Conservation (phyloP, 768 basidiomycete genomes). For the Naganishia vishniacii region DNA sequence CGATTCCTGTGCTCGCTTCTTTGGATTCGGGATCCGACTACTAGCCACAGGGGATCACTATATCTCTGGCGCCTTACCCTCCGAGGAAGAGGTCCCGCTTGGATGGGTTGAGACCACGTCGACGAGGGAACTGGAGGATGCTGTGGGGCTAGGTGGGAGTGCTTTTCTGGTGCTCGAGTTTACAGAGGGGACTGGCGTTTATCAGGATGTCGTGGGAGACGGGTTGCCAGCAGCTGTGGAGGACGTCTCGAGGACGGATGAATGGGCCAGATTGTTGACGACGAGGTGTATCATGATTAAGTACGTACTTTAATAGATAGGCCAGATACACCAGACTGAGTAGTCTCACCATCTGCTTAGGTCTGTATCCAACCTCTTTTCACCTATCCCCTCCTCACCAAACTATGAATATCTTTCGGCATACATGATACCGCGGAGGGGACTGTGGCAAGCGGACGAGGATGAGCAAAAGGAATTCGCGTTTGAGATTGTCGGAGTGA, state of each 20-base stretch:
- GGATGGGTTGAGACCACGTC: conserved; percentile 48
- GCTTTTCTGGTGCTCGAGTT: conserved; percentile 23
- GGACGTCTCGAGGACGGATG: conserved; percentile 54
- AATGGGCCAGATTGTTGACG: conserved; percentile 68
- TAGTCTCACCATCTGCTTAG: conserved; percentile 49
- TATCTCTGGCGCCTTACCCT: conserved; percentile 34
- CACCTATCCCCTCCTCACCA: conserved; percentile 63
- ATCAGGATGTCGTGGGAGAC: conserved; percentile 24
- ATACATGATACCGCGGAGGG: neutral
- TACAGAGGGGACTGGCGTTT: conserved; percentile 14
- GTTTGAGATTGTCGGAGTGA: conserved; percentile 11
- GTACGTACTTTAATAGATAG: conserved; percentile 51
- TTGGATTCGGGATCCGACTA: conserved; percentile 61
- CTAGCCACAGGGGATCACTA: conserved; percentile 51
- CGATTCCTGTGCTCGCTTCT: conserved; percentile 65
- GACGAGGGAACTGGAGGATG: conserved; percentile 15
- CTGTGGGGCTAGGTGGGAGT: conserved; percentile 9
- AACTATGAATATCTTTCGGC: conserved; percentile 56
- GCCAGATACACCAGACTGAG: too few species aligned
- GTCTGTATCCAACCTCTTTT: conserved; percentile 72
- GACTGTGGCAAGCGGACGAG: conserved; percentile 17
- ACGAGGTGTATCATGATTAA: conserved; percentile 75
- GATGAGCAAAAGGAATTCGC: conserved; percentile 21
- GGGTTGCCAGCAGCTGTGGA: conserved; percentile 51
- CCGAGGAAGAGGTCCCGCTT: conserved; percentile 36